Evolutionary conservation across 2,329 filamentous ascomycete species (phyloP).

Genomic region (Talaromyces sp.): DNA sequence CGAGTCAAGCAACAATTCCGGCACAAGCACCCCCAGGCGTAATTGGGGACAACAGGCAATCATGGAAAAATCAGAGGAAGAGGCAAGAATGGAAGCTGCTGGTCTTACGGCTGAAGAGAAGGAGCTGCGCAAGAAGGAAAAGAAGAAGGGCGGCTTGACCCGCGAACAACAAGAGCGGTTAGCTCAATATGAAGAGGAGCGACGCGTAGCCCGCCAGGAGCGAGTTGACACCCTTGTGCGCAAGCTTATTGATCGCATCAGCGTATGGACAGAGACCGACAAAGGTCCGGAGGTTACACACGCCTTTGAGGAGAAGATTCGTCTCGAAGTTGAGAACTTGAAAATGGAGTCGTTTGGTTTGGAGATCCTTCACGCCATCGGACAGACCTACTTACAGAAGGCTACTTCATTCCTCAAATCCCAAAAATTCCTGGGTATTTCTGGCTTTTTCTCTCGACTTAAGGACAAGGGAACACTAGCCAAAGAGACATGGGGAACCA

Average conservation of each 20-base stretch:
- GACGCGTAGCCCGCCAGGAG: conserved; percentile 78
- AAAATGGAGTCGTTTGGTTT: conserved; percentile 99
- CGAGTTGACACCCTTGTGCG: conserved; percentile 77
- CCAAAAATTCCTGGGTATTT: conserved; percentile 94
- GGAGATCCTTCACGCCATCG: conserved; percentile 93
- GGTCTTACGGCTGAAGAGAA: conserved; percentile 70
- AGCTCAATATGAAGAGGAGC: conserved; percentile 81
- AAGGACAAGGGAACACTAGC: conserved; percentile 96
- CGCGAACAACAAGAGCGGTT: conserved; percentile 94
- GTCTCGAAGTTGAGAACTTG: conserved; percentile 91
- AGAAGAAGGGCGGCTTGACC: conserved; percentile 80
- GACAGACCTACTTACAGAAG: conserved; percentile 84
- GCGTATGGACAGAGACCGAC: conserved; percentile 96
- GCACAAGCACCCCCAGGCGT: conserved; percentile 48
- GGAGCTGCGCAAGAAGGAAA: conserved; percentile 72
- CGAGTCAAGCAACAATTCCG: conserved; percentile 42
- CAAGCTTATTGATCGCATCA: conserved; percentile 86
- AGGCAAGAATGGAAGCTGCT: conserved; percentile 61
- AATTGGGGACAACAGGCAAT: conserved; percentile 76
- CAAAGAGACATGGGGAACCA: conserved; percentile 98
- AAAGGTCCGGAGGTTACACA: conserved; percentile 77
- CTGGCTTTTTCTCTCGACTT: conserved; percentile 87
- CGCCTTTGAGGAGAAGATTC: conserved; percentile 91
- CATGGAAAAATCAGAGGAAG: conserved; percentile 82
- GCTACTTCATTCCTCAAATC: conserved; percentile 83